A percentile compares a stretch with the other conserved stretches of the same genome.
These are phyloP conservation scores for Tuber melanosporum DNA, from an alignment of 495 filamentous ascomycete species.

Conservation along the genomic window DNA sequence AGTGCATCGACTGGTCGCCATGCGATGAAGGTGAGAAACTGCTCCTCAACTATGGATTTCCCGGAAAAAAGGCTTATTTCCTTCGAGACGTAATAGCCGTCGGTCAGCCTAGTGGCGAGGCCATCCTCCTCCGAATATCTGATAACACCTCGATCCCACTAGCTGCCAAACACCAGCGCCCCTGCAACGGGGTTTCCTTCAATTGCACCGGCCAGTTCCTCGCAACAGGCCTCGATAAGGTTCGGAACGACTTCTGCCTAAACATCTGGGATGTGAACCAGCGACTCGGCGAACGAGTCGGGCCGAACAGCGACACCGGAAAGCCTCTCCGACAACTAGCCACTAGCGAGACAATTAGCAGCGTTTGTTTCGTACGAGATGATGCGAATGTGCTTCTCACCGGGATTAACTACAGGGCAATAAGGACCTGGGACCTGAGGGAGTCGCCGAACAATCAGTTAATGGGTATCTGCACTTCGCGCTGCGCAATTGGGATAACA, in stretches of 20 bases:
- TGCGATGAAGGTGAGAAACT: conserved; percentile 47
- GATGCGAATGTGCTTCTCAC: conserved; percentile 75
- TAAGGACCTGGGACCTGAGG: conserved; percentile 86
- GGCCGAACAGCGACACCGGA: conserved; percentile 42
- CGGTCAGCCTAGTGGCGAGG: conserved; percentile 76
- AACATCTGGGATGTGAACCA: conserved; percentile 89
- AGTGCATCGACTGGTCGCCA: conserved; percentile 84
- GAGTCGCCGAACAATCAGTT: conserved; percentile 48
- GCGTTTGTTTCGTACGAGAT: conserved; percentile 82
- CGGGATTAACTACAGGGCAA: conserved; percentile 75
- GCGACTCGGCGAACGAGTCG: conserved; percentile 47
- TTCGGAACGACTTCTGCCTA: conserved; percentile 85
- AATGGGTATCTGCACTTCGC: conserved; percentile 49
- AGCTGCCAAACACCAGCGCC: conserved; percentile 73
- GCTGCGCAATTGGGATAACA: conserved; percentile 81
- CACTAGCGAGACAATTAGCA: conserved; percentile 78
- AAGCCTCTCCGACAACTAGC: conserved; percentile 69
- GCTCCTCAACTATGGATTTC: background rate
- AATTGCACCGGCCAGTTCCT: conserved; percentile 63
- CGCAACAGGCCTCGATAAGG: conserved; percentile 81
- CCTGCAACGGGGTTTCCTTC: conserved; percentile 88
- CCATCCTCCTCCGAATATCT: conserved; percentile 71
- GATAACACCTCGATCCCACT: conserved; percentile 61
- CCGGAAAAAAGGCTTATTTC: conserved; percentile 5
- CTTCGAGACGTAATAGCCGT: conserved; percentile 66